These are phyloP conservation scores for Saccharomycopsis capsularis DNA, from an alignment of 805 yeast genomes.

Conservation along the genomic window DNA sequence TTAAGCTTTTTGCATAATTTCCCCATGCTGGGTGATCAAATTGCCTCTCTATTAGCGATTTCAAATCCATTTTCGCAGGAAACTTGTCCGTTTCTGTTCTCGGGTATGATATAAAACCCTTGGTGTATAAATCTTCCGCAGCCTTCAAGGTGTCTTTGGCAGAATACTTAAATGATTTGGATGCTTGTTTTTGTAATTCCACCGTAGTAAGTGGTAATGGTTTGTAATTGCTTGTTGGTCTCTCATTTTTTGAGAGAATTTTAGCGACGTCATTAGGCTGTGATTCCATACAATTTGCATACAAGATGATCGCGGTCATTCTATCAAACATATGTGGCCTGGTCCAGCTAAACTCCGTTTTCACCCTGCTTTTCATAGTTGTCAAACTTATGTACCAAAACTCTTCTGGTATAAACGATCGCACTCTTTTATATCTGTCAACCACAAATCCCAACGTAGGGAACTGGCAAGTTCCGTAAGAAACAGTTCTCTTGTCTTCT, in stretches of 20 bases:
- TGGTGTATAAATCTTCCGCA: slow-evolving; percentile 82
- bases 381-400: slow-evolving; percentile 70
- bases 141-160: slow-evolving; percentile 70
- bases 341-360: slow-evolving; percentile 55
- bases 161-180: slow-evolving; percentile 62
- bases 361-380: slow-evolving; percentile 35
- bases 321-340: slow-evolving; percentile 69
- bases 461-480: slow-evolving; percentile 93
- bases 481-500: slow-evolving; percentile 39
- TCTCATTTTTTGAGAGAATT: slow-evolving; percentile 44
- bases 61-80: slow-evolving; percentile 69
- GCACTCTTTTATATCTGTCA: slow-evolving; percentile 75
- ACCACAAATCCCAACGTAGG: slow-evolving; percentile 97
- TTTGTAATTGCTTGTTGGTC: slow-evolving; percentile 67
- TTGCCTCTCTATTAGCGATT: slow-evolving; percentile 55
- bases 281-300: slow-evolving; percentile 50
- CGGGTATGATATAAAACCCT: slow-evolving; percentile 88
- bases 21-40: slow-evolving; percentile 60
- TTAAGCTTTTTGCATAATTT: slow-evolving; percentile 45
- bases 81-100: slow-evolving; percentile 94
- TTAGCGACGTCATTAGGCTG: slow-evolving; percentile 40
- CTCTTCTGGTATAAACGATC: slow-evolving; percentile 63
- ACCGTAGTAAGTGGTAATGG: slow-evolving; percentile 95
- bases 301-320: slow-evolving; percentile 52
- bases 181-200: slow-evolving; percentile 81